Evolutionary conservation across 2,329 filamentous ascomycete genomes (phyloP), one percentile per base, ranked within the genome.

Genomic region (Neoscytalidium dimidiatum): DNA sequence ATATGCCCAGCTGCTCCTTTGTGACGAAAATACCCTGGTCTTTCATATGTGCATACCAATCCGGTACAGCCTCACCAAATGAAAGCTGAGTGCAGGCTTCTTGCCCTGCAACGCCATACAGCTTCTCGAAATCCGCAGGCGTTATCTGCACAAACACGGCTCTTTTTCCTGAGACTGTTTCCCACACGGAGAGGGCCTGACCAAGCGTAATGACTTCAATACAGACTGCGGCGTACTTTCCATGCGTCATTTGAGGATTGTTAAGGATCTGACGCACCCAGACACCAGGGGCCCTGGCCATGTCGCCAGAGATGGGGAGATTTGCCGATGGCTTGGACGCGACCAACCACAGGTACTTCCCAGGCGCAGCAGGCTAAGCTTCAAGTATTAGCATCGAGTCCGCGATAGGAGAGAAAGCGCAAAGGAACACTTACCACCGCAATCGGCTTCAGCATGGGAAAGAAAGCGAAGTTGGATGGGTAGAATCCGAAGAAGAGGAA

Each of bases 401-500:
- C 19, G 21, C 43, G 6, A 5, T 17, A 11, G 14, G 2, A 17
- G 4, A 8, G 6, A 23, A 8, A 23, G 43, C 29, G 9, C 5
- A 68, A 68, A 14, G 8, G n/a, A n/a, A n/a, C 21, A 67, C 66
- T 17, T 67, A 74, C 71, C 35, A 70, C 67, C 67, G 68, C 62
- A 21, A 73, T 65, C 1, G 70, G 73, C 65, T 71, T 71, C 44
- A 70, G 63, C 7, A 72, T 62, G 0, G 72, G 71, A 35, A 73
- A 71, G 64, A 69, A 73, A 0, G 72, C 70, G 69, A 75, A 69
- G 61, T 75, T 75, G 31, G 71, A 68, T 0, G 73, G 69, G 31
- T 75, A 75, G 43, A 72, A 74, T 1, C 72, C 73, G 35, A 74
- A 69, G 64, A 70, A 73, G 4, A 74, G 66, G 41, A 72, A 75